Percentiles rank a stretch among this genome's conserved stretches.
Conservation (phyloP, 306 rosid species). For the Carpinus viminea region DNA sequence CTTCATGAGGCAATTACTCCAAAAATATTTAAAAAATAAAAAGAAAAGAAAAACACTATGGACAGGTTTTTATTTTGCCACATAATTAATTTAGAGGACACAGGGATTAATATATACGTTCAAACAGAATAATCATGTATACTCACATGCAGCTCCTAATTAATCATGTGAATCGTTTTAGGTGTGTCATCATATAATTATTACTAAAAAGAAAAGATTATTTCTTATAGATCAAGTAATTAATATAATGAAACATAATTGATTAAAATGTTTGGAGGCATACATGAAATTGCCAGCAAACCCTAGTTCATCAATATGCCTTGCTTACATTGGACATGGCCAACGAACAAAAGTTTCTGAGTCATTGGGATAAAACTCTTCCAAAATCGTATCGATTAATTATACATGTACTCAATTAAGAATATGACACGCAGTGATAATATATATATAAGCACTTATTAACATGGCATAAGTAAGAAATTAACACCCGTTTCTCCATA, state of each 20-base stretch:
- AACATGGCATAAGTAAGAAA: background rate
- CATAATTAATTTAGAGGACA: background rate
- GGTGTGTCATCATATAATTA: background rate
- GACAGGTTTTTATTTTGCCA: background rate
- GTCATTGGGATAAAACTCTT: background rate
- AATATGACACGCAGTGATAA: background rate
- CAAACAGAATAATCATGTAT: background rate
- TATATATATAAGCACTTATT: background rate
- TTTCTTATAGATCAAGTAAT: background rate
- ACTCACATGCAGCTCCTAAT: background rate
- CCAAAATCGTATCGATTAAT: background rate
- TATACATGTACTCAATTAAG: background rate
- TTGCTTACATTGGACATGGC: background rate
- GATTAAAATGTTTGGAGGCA: background rate
- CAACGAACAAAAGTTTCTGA: background rate
- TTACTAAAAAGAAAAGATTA: background rate
- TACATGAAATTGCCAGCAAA: background rate
- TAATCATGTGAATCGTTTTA: too few species aligned
- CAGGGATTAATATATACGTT: background rate
- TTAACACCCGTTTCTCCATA: background rate
- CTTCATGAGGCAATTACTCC: too few species aligned
- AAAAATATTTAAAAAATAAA: background rate
- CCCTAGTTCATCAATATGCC: constrained; percentile 4
- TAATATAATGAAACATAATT: background rate
- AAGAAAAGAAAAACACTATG: background rate